Evolutionary conservation across 1,284 basidiomycete genomes (phyloP).

Genomic region (Porogramme epimiltina): DNA sequence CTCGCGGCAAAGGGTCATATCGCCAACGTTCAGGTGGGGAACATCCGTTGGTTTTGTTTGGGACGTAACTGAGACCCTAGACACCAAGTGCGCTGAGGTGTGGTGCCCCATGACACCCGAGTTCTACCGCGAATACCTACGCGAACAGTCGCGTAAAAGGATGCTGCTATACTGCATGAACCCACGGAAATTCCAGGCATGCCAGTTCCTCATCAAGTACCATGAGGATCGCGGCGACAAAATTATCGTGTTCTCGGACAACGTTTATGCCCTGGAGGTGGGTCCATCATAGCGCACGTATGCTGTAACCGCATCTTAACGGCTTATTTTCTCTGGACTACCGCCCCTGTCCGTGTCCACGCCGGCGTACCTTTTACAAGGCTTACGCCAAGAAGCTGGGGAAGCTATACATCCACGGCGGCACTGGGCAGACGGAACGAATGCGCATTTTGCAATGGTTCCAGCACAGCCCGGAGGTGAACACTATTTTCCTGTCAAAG

Average conservation of each 20-base stretch:
- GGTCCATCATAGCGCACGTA: too few species aligned
- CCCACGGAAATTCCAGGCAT: constrained; percentile 98
- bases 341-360: not conserved
- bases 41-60: not conserved
- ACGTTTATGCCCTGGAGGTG: constrained; percentile 95
- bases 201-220: constrained; percentile 98
- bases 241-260: constrained; percentile 99
- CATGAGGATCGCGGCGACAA: constrained; percentile 98
- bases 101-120: constrained; percentile 99
- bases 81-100: constrained; percentile 89
- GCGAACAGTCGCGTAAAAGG: constrained; percentile 89
- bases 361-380: constrained; percentile 39
- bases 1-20: constrained; percentile 99
- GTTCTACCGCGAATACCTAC: constrained; percentile 97
- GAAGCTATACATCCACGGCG: constrained; percentile 97
- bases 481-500: constrained; percentile 99
- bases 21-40: constrained; percentile 91
- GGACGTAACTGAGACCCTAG: not conserved
- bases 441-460: constrained; percentile 96
- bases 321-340: too few species aligned
- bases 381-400: constrained; percentile 94
- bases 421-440: constrained; percentile 93
- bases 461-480: constrained; percentile 94
- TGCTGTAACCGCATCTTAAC: too few species aligned
- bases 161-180: constrained; percentile 99